Percentiles rank a stretch among this genome's conserved stretches.
Conservation (phyloP, 495 filamentous ascomycete species). For the Amniculicola lignicola region DNA sequence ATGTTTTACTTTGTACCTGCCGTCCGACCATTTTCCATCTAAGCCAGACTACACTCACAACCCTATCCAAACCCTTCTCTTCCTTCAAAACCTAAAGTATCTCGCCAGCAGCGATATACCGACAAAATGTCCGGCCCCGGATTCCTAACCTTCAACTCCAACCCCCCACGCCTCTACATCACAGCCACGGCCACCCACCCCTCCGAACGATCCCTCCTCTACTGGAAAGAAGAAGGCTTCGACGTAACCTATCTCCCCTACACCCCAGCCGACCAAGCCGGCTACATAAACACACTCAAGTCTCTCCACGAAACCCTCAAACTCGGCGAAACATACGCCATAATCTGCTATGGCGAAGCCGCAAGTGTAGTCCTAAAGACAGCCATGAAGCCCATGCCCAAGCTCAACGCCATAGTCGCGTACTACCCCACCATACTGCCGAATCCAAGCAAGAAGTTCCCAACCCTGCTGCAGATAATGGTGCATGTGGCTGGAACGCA, state of each 20-base stretch:
- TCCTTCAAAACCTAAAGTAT: too few relatives aligned
- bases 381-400: constrained; percentile 50
- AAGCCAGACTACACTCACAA: too few relatives aligned
- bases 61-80: too few relatives aligned
- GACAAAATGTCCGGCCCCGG: constrained; percentile 5
- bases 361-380: constrained; percentile 57
- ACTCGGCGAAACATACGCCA: constrained; percentile 37
- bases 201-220: constrained; percentile 8
- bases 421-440: constrained; percentile 61
- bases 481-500: constrained; percentile 53
- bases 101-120: background rate
- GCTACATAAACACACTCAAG: constrained; percentile 21
- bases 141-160: constrained; percentile 25
- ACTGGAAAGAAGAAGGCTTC: constrained; percentile 30
- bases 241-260: constrained; percentile 30
- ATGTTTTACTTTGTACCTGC: too few relatives aligned
- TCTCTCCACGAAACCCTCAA: constrained; percentile 30
- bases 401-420: constrained; percentile 53
- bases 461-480: constrained; percentile 48
- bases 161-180: constrained; percentile 15
- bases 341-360: constrained; percentile 51
- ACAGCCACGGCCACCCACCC: constrained; percentile 13
- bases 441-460: constrained; percentile 48
- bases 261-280: constrained; percentile 7
- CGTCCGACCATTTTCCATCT: too few relatives aligned